Evolutionary conservation across 345 rosid genomes (phyloP), one percentile per base, ranked within the genome.

Genomic region (Lepidium africanum): DNA sequence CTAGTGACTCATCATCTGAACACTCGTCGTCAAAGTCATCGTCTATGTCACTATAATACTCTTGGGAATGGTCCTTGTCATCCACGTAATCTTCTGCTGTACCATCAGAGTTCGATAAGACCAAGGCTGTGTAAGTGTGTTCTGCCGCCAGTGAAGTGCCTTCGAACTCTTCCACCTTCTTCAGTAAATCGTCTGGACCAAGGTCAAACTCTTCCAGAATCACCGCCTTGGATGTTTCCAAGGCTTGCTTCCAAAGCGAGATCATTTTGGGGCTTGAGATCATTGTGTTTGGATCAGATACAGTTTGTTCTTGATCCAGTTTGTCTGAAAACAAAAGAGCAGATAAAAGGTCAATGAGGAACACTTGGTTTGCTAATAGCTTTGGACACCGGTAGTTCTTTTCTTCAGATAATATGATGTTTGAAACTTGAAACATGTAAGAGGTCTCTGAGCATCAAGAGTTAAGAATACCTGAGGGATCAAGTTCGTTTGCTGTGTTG

Each of bases 181-280:
- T 75, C 69, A 90, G 63, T 59, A 93, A 83, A 39, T 72, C 83
- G 70, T 93, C 91, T 0, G 94, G 98, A 47, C 80, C 76, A 13
- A 86, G 79, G 74, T 81, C 58, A 11, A 73, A 72, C 71, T 84
- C 81, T 48, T 86, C 87, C 53, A 88, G 78, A 62, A 87, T 21
- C 51, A 84, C 63, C 9, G 97, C 95, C 73, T 87, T 90, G 60
- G 78, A 85, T 16, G 87, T 82, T 47, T 85, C 91, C 9, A 87
- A 59, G 1, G 96, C 95, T 19, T 75, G 80, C 66, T 83, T 72
- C 97, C 97, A 90, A 9, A 84, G 78, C 21, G 85, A 83, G 69
- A 81, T 78, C 97, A 88, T 90, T 82, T 88, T 84, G 41, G 92
- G 91, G 81, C 89, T 87, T 49, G 89, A 88, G 49, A 73, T 77